Evolutionary conservation across 1,284 basidiomycete species (phyloP).

Genomic region (Rhodotorula mucilaginosa): DNA sequence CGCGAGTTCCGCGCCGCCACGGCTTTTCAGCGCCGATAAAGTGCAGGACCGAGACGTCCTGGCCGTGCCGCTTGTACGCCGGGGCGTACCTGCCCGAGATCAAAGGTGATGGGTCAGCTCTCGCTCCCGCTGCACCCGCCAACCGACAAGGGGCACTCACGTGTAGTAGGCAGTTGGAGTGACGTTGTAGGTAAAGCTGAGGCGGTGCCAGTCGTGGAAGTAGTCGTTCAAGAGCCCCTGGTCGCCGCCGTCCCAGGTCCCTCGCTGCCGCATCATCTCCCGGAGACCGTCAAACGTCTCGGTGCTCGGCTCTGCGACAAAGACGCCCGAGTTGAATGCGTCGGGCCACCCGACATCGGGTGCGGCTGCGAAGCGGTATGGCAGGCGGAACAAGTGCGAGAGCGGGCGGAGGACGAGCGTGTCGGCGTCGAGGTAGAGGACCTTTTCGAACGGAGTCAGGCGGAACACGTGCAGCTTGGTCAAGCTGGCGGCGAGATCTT

Average conservation of each 20-base stretch:
- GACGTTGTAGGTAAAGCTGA: conserved; percentile 95
- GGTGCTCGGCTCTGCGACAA: conserved; percentile 78
- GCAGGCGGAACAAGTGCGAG: conserved; percentile 77
- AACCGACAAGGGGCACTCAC: conserved; percentile 56
- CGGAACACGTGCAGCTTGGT: conserved; percentile 96
- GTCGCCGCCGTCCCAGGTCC: conserved; percentile 95
- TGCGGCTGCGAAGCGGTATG: conserved; percentile 68
- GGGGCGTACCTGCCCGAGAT: conserved; percentile 71
- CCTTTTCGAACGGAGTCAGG: conserved; percentile 76
- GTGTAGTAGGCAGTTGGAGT: conserved; percentile 97
- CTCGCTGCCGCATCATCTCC: conserved; percentile 66
- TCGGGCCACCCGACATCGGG: conserved; percentile 99
- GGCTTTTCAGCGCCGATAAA: conserved; percentile 94
- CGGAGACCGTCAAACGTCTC: conserved; percentile 76
- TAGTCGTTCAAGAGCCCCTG: conserved; percentile 95
- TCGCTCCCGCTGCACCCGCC: neutral
- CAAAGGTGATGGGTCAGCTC: neutral
- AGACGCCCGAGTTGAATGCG: conserved; percentile 94
- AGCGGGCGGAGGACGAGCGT: conserved; percentile 83
- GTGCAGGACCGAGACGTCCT: conserved; percentile 82
- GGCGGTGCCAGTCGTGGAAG: conserved; percentile 77
- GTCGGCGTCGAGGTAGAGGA: conserved; percentile 95
- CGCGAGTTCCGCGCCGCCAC: conserved; percentile 62
- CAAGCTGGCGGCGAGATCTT: conserved; percentile 83
- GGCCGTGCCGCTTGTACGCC: conserved; percentile 87